These are phyloP conservation scores for Phytophthora litchii DNA, from an alignment of 352 stramenopile species.

Conservation along the genomic window DNA sequence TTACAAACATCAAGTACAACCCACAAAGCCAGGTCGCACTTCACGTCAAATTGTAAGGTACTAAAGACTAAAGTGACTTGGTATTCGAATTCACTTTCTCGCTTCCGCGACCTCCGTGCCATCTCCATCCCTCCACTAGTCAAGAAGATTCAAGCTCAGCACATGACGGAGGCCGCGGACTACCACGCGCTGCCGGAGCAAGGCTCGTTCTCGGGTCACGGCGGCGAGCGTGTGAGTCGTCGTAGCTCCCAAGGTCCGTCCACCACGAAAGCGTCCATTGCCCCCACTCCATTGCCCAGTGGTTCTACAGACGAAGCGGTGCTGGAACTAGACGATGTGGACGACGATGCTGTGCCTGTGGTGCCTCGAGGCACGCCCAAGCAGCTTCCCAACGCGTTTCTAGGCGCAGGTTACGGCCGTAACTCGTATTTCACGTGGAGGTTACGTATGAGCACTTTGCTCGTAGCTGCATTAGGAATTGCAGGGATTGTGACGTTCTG, in stretches of 20 bases:
- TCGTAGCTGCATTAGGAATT: conserved; percentile 47
- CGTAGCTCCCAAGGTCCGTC: conserved; percentile 20
- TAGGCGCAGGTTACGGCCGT: conserved; percentile 53
- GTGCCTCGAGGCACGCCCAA: conserved; percentile 41
- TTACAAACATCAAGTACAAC: conserved; percentile 5
- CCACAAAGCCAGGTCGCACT: conserved; percentile 2
- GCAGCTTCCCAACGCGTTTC: conserved; percentile 47
- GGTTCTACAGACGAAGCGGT: conserved; percentile 26
- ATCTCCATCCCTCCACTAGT: neutral
- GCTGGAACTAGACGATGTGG: conserved; percentile 26
- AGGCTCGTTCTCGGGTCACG: conserved; percentile 29
- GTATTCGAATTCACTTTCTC: neutral
- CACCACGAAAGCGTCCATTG: conserved; percentile 18
- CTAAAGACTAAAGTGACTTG: too few relatives aligned
- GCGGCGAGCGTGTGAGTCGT: conserved; percentile 29
- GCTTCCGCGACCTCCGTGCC: conserved; percentile 1
- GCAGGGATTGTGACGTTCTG: conserved; percentile 59
- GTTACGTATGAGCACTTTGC: conserved; percentile 53
- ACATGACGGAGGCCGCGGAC: conserved; percentile 36
- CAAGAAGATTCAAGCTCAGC: neutral
- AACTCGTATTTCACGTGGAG: conserved; percentile 87
- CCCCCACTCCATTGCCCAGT: conserved; percentile 29
- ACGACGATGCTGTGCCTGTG: conserved; percentile 16
- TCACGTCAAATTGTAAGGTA: conserved; percentile 12
- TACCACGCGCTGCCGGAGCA: conserved; percentile 43